Conservation (phyloP, 257 asterid species). For the Nicotiana knightiana region DNA sequence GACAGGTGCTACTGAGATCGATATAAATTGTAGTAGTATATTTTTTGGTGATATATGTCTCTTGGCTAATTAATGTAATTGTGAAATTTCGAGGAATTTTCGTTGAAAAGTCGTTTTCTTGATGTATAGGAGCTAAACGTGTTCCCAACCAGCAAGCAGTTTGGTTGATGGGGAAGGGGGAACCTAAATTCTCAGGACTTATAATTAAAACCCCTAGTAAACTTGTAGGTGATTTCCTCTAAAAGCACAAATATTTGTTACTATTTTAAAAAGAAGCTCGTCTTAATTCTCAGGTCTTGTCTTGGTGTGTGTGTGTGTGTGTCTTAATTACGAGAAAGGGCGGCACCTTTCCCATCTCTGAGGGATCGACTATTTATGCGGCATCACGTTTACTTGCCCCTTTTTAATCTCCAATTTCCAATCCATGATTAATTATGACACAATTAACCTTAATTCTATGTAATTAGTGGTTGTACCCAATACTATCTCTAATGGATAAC, state of each 20-base stretch:
- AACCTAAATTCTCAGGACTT: no score
- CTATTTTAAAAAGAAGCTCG: not conserved
- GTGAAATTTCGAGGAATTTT: not conserved
- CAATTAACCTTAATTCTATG: no score
- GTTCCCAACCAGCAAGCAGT: not conserved
- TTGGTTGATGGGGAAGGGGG: not conserved
- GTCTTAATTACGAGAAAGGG: not conserved
- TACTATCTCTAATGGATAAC: no score
- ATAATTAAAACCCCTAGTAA: not conserved
- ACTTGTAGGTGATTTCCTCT: not conserved
- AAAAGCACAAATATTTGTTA: not conserved
- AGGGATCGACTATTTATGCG: not conserved
- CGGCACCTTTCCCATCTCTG: not conserved
- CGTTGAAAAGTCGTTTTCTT: not conserved
- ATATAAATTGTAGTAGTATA: no score
- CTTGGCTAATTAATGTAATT: not conserved
- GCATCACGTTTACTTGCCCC: slow-evolving; percentile 7
- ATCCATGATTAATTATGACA: not conserved
- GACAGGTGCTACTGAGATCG: not conserved
- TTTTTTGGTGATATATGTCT: no score
- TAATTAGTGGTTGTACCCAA: no score
- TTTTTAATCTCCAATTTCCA: not conserved
- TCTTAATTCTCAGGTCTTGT: not conserved
- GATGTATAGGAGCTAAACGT: not conserved
- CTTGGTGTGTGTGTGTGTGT: no score